Conservation (phyloP, 2,329 filamentous ascomycete genomes). For the Tolypocladium ovalisporum region DNA sequence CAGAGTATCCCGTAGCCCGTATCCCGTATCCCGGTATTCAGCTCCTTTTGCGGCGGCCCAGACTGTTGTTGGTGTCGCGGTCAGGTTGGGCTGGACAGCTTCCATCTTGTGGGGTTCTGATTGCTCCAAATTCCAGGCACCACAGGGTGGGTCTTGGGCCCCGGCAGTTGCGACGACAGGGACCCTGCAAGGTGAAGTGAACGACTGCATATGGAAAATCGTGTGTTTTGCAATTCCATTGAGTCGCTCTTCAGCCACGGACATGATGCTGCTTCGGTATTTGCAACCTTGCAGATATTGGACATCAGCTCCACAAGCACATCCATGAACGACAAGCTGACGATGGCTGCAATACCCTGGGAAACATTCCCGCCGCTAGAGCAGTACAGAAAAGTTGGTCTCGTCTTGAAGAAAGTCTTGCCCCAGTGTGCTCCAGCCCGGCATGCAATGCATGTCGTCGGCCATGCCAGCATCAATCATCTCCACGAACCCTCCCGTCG, state of each 20-base stretch:
- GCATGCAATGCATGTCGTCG: not conserved
- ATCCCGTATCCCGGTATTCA: not conserved
- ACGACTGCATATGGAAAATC: not conserved
- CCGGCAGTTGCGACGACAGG: too few relatives aligned
- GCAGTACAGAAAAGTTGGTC: not conserved
- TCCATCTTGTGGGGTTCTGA: not conserved
- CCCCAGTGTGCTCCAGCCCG: not conserved
- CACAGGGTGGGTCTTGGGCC: not conserved
- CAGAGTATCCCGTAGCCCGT: too few relatives aligned
- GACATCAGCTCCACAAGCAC: too few relatives aligned
- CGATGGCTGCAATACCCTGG: too few relatives aligned
- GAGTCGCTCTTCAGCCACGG: not conserved
- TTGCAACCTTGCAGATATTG: too few relatives aligned
- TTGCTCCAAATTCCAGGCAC: not conserved
- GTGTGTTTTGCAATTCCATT: not conserved
- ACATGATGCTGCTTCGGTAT: too few relatives aligned
- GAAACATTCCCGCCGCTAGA: not conserved
- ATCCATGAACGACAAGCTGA: too few relatives aligned
- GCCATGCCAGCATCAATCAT: not conserved
- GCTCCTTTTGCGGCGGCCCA: not conserved
- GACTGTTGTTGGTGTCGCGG: not conserved
- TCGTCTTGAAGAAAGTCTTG: not conserved
- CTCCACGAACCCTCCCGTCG: not conserved
- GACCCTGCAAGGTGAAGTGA: too few relatives aligned
- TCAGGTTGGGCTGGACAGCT: not conserved